phyloP scores from a whole-genome alignment of 805 yeast genomes.

The Zygosaccharomyces kombuchaensis region DNA sequence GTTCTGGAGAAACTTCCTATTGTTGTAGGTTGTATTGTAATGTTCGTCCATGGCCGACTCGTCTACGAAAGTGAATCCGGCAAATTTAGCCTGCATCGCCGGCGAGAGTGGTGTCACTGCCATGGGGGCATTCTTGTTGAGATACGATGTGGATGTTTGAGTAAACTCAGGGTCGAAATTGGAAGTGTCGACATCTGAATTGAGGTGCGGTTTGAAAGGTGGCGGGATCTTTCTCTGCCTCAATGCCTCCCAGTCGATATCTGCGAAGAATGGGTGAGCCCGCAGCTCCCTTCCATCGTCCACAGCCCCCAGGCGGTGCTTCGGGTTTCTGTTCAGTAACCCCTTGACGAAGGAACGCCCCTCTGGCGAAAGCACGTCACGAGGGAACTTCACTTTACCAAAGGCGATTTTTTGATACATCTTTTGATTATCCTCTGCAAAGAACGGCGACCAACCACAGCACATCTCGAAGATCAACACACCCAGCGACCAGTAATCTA shows the following conservation, averaged over 20 bases:
- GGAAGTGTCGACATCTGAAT: conserved; percentile 89
- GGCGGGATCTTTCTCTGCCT: conserved; percentile 83
- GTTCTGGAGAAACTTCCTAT: conserved; percentile 35
- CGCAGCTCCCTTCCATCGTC: conserved; percentile 90
- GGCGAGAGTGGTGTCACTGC: conserved; percentile 67
- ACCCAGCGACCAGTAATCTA: conserved; percentile 97
- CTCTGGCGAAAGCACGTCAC: conserved; percentile 87
- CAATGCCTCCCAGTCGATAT: conserved; percentile 84
- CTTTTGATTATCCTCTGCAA: conserved; percentile 96
- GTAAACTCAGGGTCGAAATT: conserved; percentile 98
- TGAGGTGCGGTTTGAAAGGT: conserved; percentile 91
- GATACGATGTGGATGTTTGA: conserved; percentile 77
- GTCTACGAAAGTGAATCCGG: conserved; percentile 95
- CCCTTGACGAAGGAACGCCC: conserved; percentile 97
- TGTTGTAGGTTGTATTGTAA: conserved; percentile 41
- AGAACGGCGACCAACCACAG: conserved; percentile 99
- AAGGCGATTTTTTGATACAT: conserved; percentile 99
- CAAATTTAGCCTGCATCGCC: conserved; percentile 92
- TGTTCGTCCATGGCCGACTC: conserved; percentile 90
- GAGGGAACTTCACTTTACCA: conserved; percentile 96
- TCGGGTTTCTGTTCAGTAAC: conserved; percentile 89
- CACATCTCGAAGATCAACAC: conserved; percentile 98
- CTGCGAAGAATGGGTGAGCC: conserved; percentile 88
- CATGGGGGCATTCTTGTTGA: conserved; percentile 53
- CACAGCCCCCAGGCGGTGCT: conserved; percentile 85